Percentiles rank a stretch among this genome's conserved stretches.
These are phyloP conservation scores for Microcos paniculata DNA, from an alignment of 345 rosid species.

Conservation along the genomic window DNA sequence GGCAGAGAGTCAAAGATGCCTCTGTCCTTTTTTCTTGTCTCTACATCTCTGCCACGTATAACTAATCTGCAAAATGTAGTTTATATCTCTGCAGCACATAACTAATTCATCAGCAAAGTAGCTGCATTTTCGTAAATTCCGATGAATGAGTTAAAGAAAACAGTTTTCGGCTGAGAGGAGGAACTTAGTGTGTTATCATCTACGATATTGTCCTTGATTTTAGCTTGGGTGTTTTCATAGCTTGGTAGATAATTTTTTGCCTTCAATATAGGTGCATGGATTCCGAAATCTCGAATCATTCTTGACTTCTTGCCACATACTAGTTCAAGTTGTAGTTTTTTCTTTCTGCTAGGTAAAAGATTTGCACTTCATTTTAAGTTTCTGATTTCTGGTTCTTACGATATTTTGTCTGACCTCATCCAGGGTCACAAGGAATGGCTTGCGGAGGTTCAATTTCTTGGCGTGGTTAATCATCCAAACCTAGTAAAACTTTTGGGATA, in stretches of 20 bases:
- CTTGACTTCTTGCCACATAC: background rate
- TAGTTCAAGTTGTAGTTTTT: background rate
- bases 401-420: background rate
- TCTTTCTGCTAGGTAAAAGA: background rate
- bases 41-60: background rate
- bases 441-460: constrained; percentile 86
- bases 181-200: background rate
- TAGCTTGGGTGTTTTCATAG: background rate
- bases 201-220: background rate
- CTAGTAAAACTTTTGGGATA: constrained; percentile 85
- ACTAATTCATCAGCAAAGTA: background rate
- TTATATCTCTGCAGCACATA: background rate
- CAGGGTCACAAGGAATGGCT: constrained; percentile 95
- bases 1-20: background rate
- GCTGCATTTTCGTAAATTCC: background rate
- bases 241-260: background rate
- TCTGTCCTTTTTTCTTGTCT: background rate
- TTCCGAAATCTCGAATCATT: background rate
- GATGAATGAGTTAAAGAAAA: background rate
- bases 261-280: background rate
- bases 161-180: background rate
- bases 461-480: constrained; percentile 82
- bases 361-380: background rate
- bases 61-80: background rate
- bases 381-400: background rate